These are phyloP conservation scores for Coemansia sp. DNA, from an alignment of 192 early-diverging fungal species.

Conservation along the genomic window DNA sequence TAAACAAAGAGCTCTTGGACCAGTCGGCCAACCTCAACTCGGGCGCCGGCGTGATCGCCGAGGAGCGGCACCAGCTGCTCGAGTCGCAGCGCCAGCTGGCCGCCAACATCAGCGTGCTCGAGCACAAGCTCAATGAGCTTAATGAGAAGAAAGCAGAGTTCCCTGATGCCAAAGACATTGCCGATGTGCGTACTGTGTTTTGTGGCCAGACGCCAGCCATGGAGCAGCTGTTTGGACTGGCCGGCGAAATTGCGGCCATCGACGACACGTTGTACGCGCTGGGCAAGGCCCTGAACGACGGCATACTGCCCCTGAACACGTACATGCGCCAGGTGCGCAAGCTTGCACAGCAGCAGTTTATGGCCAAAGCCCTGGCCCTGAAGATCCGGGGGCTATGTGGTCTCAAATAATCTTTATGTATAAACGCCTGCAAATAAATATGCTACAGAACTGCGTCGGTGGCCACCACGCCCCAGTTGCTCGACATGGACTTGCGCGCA, in stretches of 20 bases:
- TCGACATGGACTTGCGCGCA: conserved; percentile 40
- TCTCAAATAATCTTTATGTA: not conserved
- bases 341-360: conserved; percentile 84
- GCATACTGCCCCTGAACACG: conserved; percentile 64
- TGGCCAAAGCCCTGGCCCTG: conserved; percentile 74
- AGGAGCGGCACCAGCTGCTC: conserved; percentile 58
- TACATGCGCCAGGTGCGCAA: conserved; percentile 83
- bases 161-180: conserved; percentile 27
- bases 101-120: conserved; percentile 63
- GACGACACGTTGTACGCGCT: conserved; percentile 85
- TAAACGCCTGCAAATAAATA: not conserved
- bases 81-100: conserved; percentile 62
- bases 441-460: conserved; percentile 36
- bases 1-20: conserved; percentile 66
- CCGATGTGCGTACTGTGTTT: conserved; percentile 26
- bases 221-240: conserved; percentile 78
- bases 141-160: conserved; percentile 43
- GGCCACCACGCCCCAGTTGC: conserved; percentile 42
- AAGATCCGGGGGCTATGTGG: conserved; percentile 58
- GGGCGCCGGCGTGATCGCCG: conserved; percentile 61
- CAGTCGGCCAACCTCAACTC: conserved; percentile 70
- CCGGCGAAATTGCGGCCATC: conserved; percentile 85
- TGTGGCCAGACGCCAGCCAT: conserved; percentile 31
- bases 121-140: conserved; percentile 60
- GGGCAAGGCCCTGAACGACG: conserved; percentile 72